phyloP scores from a whole-genome alignment of 192 early-diverging fungal genomes.

The Linnemannia hyalina region DNA sequence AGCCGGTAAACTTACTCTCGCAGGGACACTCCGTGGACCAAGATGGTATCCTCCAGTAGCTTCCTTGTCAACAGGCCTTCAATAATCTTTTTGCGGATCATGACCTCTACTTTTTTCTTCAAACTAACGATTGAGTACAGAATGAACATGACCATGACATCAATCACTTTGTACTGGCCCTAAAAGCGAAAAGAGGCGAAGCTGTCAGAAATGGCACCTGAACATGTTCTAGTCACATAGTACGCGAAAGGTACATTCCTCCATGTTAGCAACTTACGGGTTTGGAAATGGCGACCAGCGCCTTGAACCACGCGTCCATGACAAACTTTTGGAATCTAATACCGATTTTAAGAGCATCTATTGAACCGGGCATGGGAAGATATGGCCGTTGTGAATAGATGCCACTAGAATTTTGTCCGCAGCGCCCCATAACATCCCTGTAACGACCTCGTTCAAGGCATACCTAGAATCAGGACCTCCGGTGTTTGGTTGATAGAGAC shows the following conservation, averaged over 20 bases:
- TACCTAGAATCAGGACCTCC: slow-evolving; percentile 67
- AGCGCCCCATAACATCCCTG: neutral
- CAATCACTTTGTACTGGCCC: slow-evolving; percentile 63
- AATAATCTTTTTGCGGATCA: slow-evolving; percentile 67
- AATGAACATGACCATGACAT: slow-evolving; percentile 65
- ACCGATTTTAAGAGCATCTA: slow-evolving; percentile 75
- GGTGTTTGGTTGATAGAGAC: slow-evolving; percentile 46
- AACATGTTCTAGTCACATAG: neutral
- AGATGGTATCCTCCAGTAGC: slow-evolving; percentile 63
- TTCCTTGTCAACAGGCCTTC: slow-evolving; percentile 56
- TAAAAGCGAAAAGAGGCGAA: slow-evolving; percentile 13
- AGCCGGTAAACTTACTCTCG: slow-evolving; percentile 47
- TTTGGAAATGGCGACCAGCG: slow-evolving; percentile 62
- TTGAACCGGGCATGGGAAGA: neutral
- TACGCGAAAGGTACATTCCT: neutral
- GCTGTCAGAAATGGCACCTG: neutral
- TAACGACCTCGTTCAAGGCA: neutral
- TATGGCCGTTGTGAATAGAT: neutral
- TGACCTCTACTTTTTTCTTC: slow-evolving; percentile 67
- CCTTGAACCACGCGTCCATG: slow-evolving; percentile 77
- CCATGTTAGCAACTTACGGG: slow-evolving; percentile 48
- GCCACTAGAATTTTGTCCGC: neutral
- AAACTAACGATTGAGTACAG: slow-evolving; percentile 62
- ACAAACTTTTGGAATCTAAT: slow-evolving; percentile 78
- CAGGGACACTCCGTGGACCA: slow-evolving; percentile 59